Evolutionary conservation across 2,329 filamentous ascomycete species (phyloP).

Genomic region (Delphinella strobiligena): DNA sequence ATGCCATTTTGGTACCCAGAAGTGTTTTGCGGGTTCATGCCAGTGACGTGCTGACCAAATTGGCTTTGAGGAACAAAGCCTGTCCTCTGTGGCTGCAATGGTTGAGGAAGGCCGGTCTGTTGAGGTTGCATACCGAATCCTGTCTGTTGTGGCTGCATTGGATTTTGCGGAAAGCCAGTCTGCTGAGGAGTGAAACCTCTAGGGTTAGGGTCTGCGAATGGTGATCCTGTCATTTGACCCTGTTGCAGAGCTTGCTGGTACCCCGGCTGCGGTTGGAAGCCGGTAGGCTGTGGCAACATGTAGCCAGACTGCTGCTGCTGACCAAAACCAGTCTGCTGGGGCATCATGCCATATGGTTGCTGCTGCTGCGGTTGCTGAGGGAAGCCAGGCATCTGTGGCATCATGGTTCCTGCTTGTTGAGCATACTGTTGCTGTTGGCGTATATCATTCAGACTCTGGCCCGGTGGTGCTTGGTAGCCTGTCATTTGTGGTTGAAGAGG

Average conservation of each 20-base stretch:
- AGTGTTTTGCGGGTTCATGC: constrained; percentile 20
- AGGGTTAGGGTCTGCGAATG: constrained; percentile 45
- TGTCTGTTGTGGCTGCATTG: constrained; percentile 40
- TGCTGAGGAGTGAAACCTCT: constrained; percentile 24
- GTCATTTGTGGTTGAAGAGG: constrained; percentile 78
- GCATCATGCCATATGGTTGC: constrained; percentile 24
- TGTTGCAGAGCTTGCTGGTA: constrained; percentile 41
- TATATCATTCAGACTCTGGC: constrained; percentile 66
- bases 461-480: constrained; percentile 51
- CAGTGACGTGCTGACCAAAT: constrained; percentile 22
- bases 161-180: constrained; percentile 25
- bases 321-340: constrained; percentile 28
- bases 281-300: constrained; percentile 23
- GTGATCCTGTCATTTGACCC: constrained; percentile 32
- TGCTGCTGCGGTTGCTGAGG: constrained; percentile 24
- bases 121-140: constrained; percentile 41
- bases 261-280: constrained; percentile 18
- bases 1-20: constrained; percentile 2
- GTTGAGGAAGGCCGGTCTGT: constrained; percentile 28
- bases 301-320: constrained; percentile 31
- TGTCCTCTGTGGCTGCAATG: constrained; percentile 37
- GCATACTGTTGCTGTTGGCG: constrained; percentile 24
- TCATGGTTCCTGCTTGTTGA: constrained; percentile 21
- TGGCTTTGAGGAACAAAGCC: constrained; percentile 26
- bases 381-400: constrained; percentile 27